Base-by-base conservation (phyloP, 495 filamentous ascomycete genomes). In the Daldinia grandis region DNA sequence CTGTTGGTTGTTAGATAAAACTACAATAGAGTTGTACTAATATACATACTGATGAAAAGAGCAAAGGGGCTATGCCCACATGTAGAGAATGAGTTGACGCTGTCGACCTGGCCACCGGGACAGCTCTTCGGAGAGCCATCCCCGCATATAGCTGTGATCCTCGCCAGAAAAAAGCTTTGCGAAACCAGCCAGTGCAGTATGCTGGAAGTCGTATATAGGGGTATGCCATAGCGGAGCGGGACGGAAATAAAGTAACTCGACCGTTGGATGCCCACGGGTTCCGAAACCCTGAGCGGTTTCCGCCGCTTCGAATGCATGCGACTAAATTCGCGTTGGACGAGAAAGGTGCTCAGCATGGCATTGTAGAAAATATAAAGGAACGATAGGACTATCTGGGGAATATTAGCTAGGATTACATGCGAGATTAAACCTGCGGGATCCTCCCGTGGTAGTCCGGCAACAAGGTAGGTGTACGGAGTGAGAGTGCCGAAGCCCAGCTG, bases 111-210 rank as follows among this genome's bases (percentile, higher is more conserved):
- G 8, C 17, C 17, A 21, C n/a, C 17, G 7, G 40, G 40, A 19
- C 40, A 44, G 14, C n/a, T 19, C 17, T 44, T 17, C 4, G n/a
- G n/a, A 19, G 40, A 44, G 10, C 40, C 21, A 42, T 63, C 27
- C n/a, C n/a, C 51, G 8, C 27, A 21, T 44, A 44, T 44, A 44
- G 24, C 50, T 8, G 28, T 24, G 50, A 17, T 65, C 1, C 67
- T 68, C 2, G 73, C 71, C 5, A 81, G 73, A 60, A 81, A 85
- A 0, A 83, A 54, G 21, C 76, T 76, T 58, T 86, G 78, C 0
- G 81, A 82, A 6, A 80, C 60, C 1, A 81, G 74, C 81, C 81
- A 83, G 51, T 84, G 83, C 1, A 80, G 58, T 3, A 75, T 3
- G 2, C 60, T 70, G 9, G 72, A 74, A 17, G 51, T 19, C 5